Evolutionary conservation across 768 basidiomycete species (phyloP).

Genomic region (Hysterangium stoloniferum): DNA sequence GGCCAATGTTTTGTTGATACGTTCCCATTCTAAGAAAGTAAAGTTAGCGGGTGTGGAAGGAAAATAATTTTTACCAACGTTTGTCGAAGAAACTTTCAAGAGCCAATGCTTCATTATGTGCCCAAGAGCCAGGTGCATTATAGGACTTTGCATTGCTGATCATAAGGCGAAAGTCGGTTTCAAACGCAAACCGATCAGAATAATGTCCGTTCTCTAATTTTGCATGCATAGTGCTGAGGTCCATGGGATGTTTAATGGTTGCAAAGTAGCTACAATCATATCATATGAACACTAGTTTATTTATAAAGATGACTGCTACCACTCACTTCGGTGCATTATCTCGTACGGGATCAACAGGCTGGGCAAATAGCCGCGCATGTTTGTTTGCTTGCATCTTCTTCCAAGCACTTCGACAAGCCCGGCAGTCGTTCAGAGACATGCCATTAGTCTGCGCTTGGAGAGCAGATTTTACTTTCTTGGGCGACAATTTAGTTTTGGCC

Average conservation of each 20-base stretch:
- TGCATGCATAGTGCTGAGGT: conserved; percentile 79
- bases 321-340: conserved; percentile 83
- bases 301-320: conserved; percentile 10
- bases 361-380: conserved; percentile 63
- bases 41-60: not conserved
- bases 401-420: conserved; percentile 65
- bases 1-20: conserved; percentile 79
- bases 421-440: conserved; percentile 69
- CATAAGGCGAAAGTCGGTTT: conserved; percentile 83
- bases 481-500: conserved; percentile 4
- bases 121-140: conserved; percentile 64
- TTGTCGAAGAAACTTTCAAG: conserved; percentile 82
- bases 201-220: conserved; percentile 87
- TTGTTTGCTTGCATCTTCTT: conserved; percentile 76
- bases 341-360: conserved; percentile 93
- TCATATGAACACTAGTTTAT: conserved; percentile 2
- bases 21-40: conserved; percentile 63
- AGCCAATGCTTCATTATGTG: conserved; percentile 65
- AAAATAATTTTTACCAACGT: conserved; percentile 41
- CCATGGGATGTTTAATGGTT: conserved; percentile 90
- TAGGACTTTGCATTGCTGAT: conserved; percentile 81
- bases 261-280: conserved; percentile 66
- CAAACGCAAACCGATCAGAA: conserved; percentile 74
- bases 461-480: conserved; percentile 36
- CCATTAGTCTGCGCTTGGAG: conserved; percentile 71